Percentiles rank a stretch among this genome's conserved stretches.
Conservation (phyloP, 2,329 filamentous ascomycete genomes). For the Colletotrichum incanum region DNA sequence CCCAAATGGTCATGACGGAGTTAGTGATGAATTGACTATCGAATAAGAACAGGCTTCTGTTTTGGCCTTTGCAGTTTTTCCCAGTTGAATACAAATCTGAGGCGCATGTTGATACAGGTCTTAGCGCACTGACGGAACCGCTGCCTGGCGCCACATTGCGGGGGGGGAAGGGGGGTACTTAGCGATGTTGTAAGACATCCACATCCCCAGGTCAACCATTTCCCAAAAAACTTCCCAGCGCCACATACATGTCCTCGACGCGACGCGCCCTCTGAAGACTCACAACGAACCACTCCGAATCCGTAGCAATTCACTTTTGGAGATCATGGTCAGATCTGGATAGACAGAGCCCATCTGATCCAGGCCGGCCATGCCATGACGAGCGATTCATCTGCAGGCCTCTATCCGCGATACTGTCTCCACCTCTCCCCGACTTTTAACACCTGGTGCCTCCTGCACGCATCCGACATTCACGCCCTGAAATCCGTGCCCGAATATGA, state of each 20-base stretch:
- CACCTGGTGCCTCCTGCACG: slow-evolving; percentile 71
- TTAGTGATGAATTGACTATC: not conserved
- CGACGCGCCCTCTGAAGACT: slow-evolving; percentile 12
- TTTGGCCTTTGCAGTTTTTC: not conserved
- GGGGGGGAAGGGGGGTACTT: slow-evolving; percentile 8
- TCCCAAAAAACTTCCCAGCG: not conserved
- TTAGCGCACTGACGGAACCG: not conserved
- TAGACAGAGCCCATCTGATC: not conserved
- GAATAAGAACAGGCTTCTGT: not conserved
- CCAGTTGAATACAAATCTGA: not conserved
- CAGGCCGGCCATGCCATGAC: slow-evolving; percentile 66
- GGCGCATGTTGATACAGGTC: not conserved
- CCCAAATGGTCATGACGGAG: slow-evolving; percentile 20
- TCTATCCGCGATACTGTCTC: slow-evolving; percentile 77
- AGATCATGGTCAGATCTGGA: not conserved
- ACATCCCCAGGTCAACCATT: slow-evolving; percentile 37
- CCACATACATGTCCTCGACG: slow-evolving; percentile 2
- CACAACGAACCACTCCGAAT: not conserved
- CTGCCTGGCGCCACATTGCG: slow-evolving; percentile 28
- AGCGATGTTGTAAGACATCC: slow-evolving; percentile 3
- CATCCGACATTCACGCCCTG: slow-evolving; percentile 65
- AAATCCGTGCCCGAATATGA: slow-evolving; percentile 65
- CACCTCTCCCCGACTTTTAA: slow-evolving; percentile 73
- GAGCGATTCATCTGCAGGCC: slow-evolving; percentile 52
- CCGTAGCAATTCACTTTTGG: not conserved